Base-by-base conservation (phyloP, 2,329 filamentous ascomycete genomes). In the Pleoardoris graminearum region DNA sequence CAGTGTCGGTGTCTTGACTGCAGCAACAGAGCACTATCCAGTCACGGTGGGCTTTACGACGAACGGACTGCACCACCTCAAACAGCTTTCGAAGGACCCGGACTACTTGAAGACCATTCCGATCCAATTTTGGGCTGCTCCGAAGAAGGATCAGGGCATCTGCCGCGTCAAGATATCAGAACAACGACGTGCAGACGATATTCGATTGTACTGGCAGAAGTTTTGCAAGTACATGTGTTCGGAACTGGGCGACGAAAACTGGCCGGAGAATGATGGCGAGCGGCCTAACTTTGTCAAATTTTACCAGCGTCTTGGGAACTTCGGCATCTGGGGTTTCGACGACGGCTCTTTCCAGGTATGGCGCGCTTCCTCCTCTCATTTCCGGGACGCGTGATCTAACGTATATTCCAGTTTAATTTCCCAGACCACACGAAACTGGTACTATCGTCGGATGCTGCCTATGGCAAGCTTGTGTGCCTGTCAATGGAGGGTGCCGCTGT, bases 381-480 rank as follows among this genome's bases (percentile, higher is more conserved):
- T 50, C 43, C 19, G 29, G 48, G 35, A 17, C 21, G 29, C 11
- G 35, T 54, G 17, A 47, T n/a, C 23, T 29, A 19, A 49, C 25
- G 8, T 19, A 4, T n/a, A 45, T 4, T 12, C 3, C 59, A 91
- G 83, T 89, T 93, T 75, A 93, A 94, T 75, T 94, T 94, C 71
- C 89, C 90, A 2, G 90, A 94, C 62, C 90, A 94, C 71, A 93
- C 90, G 53, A 94, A 94, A 75, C 83, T 94, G 49, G 87, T 93
- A 11, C 76, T 94, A 22, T 89, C 90, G 52, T 77, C 86, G 1
- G 83, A 87, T 25, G 89, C 88, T n/a, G 84, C 82, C 1, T 88
- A 85, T 80, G 87, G 88, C 61, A 87, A 90, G 68, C 90, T 91
- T 68, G 89, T 89, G 76, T 87, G 90, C 65, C 82, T 92, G 17